Conservation (phyloP, 1,284 basidiomycete genomes). For the Ustilago nuda region DNA sequence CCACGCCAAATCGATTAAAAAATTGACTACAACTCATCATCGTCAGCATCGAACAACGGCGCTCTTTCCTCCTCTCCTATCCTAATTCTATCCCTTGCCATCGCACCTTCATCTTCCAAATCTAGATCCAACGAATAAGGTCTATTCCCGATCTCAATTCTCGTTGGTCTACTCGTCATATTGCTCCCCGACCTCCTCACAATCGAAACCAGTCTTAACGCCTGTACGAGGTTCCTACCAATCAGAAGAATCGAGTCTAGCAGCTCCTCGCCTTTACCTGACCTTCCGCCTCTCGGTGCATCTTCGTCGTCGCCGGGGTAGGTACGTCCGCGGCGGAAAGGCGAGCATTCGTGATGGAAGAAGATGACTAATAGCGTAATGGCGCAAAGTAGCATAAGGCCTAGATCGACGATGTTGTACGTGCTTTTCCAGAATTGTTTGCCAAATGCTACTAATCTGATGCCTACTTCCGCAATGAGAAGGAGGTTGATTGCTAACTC, state of each 20-base stretch:
- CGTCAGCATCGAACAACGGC: constrained; percentile 47
- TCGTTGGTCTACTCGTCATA: constrained; percentile 55
- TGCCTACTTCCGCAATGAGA: constrained; percentile 65
- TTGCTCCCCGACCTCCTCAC: constrained; percentile 61
- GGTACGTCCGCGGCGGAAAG: constrained; percentile 42
- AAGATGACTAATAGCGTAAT: constrained; percentile 65
- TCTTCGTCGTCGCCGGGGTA: constrained; percentile 23
- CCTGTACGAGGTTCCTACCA: constrained; percentile 64
- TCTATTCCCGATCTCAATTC: constrained; percentile 62
- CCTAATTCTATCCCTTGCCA: constrained; percentile 63
- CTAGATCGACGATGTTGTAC: constrained; percentile 66
- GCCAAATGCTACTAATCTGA: constrained; percentile 64
- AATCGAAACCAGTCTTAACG: constrained; percentile 62
- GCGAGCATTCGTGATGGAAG: constrained; percentile 67
- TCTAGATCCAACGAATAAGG: constrained; percentile 65
- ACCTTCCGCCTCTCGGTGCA: constrained; percentile 18
- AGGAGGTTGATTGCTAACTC: constrained; percentile 65
- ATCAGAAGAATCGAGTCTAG: constrained; percentile 66
- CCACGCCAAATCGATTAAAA: too few species aligned
- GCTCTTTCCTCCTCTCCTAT: constrained; percentile 60
- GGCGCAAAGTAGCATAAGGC: constrained; percentile 62
- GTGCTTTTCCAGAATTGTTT: constrained; percentile 68
- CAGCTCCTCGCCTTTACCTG: constrained; percentile 63
- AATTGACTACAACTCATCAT: constrained; percentile 36
- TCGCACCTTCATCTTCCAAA: constrained; percentile 64